These are phyloP conservation scores for Panicum hallii DNA, from an alignment of 202 grass and related monocot genomes.

Conservation along the genomic window DNA sequence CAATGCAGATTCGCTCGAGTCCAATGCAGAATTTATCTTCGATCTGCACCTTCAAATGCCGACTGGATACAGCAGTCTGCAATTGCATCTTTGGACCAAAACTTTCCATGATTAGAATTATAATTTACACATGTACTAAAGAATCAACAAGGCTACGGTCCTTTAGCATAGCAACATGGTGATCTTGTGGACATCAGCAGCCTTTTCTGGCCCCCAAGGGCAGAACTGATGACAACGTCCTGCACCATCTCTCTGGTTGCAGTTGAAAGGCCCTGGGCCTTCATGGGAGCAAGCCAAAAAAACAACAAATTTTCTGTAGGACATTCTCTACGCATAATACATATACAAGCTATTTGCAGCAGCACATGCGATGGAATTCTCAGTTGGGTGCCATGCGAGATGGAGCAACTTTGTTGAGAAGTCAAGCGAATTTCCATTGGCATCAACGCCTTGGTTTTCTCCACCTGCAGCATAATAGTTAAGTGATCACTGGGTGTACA, in stretches of 20 bases:
- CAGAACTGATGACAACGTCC: conserved; percentile 39
- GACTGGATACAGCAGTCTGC: conserved; percentile 32
- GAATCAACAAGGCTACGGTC: conserved; percentile 56
- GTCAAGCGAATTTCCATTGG: conserved; percentile 87
- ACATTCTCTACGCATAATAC: conserved; percentile 87
- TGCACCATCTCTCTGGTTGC: conserved; percentile 49
- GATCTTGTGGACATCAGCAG: conserved; percentile 36
- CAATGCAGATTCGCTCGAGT: conserved; percentile 16
- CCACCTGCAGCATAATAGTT: conserved; percentile 62
- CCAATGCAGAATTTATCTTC: conserved; percentile 40
- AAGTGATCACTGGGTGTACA: conserved; percentile 1
- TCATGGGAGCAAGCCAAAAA: conserved; percentile 48
- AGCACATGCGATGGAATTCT: conserved; percentile 94
- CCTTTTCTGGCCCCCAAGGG: conserved; percentile 45
- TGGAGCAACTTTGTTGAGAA: conserved; percentile 92
- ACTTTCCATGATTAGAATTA: conserved; percentile 61
- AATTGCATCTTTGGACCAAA: conserved; percentile 58
- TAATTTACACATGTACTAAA: conserved; percentile 85
- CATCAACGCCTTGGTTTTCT: conserved; percentile 76
- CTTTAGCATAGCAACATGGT: conserved; percentile 40
- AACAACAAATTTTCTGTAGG: conserved; percentile 55
- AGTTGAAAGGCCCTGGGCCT: conserved; percentile 44
- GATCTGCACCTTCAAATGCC: conserved; percentile 4
- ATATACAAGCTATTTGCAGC: conserved; percentile 99
- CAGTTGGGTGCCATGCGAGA: conserved; percentile 91